phyloP scores from a whole-genome alignment of 2,329 filamentous ascomycete genomes.

The Coleophoma crateriformis region DNA sequence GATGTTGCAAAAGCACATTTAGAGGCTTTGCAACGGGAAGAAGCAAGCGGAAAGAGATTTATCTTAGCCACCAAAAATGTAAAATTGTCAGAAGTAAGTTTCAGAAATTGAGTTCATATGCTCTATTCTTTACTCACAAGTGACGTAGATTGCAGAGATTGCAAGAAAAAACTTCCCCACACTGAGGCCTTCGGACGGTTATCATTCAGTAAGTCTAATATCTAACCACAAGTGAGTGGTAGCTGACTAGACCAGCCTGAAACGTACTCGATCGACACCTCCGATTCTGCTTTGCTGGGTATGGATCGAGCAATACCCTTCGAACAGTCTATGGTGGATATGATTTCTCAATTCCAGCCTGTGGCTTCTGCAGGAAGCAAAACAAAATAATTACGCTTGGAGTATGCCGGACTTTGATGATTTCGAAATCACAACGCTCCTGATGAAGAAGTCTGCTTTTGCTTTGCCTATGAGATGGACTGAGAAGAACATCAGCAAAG shows the following conservation, averaged over 20 bases:
- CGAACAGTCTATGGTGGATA: neutral
- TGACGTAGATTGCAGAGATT: neutral
- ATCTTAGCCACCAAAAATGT: neutral
- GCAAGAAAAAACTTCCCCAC: neutral
- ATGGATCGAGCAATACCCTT: neutral
- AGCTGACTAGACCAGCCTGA: neutral
- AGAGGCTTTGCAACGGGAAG: neutral
- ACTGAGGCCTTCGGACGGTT: neutral
- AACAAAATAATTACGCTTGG: too few relatives aligned
- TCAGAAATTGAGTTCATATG: neutral
- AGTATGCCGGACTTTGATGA: too few relatives aligned
- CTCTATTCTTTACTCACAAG: neutral
- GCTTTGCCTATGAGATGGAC: too few relatives aligned
- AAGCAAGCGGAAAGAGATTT: neutral
- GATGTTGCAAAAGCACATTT: slow-evolving; percentile 3
- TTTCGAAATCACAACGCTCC: too few relatives aligned
- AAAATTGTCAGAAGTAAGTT: neutral
- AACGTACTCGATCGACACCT: neutral
- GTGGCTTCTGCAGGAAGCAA: too few relatives aligned
- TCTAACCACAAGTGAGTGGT: neutral
- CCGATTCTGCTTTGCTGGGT: neutral
- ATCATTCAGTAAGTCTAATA: neutral
- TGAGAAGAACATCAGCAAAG: too few relatives aligned
- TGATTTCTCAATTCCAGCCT: neutral
- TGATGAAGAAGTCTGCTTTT: too few relatives aligned